These are phyloP conservation scores for Monosporozyma siamensis DNA, from an alignment of 805 yeast species.

Conservation along the genomic window DNA sequence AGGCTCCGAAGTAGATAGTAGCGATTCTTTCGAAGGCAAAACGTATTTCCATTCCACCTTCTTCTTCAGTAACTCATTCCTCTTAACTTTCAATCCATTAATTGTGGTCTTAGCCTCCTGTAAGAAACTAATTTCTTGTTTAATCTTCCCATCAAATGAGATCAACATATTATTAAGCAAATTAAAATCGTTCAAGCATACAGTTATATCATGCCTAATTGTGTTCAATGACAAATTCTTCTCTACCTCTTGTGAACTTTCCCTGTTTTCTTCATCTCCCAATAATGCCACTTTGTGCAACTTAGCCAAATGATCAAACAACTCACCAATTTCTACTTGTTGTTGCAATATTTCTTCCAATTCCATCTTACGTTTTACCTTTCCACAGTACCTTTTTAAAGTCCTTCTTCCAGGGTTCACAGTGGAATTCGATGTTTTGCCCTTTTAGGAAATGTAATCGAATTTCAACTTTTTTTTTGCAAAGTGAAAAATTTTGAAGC, in stretches of 20 bases:
- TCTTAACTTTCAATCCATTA: conserved; percentile 6
- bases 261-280: not conserved
- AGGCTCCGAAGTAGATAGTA: no score
- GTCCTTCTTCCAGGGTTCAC: not conserved
- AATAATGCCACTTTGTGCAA: conserved; percentile 17
- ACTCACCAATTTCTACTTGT: conserved; percentile 16
- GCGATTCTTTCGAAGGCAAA: no score
- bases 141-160: conserved; percentile 20
- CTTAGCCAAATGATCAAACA: conserved; percentile 13
- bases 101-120: conserved; percentile 10
- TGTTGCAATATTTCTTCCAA: conserved; percentile 20
- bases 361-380: conserved; percentile 1
- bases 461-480: no score
- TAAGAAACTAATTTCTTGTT: conserved; percentile 13
- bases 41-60: conserved; percentile 7
- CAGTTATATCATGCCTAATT: conserved; percentile 21
- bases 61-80: conserved; percentile 8
- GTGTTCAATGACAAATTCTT: conserved; percentile 11
- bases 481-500: not conserved
- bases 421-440: not conserved
- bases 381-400: not conserved
- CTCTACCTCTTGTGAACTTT: not conserved
- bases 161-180: conserved; percentile 20
- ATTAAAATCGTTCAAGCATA: conserved; percentile 23
- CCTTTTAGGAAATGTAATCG: not conserved